A percentile compares a stretch with the other conserved stretches of the same genome.
phyloP scores from a whole-genome alignment of 2,329 filamentous ascomycete genomes.

The Penicillium sp. region DNA sequence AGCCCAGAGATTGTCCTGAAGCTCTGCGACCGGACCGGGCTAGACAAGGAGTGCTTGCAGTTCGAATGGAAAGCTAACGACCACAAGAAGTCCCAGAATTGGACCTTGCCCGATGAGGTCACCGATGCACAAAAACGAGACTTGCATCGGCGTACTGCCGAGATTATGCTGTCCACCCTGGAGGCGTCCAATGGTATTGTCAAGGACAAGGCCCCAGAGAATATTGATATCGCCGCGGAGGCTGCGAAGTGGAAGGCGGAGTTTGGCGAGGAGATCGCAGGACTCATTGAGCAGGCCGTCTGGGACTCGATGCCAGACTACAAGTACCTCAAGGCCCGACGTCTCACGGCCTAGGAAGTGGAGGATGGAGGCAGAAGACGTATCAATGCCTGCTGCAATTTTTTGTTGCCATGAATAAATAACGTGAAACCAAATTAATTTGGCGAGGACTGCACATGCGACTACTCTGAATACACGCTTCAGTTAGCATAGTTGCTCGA shows the following conservation, averaged over 20 bases:
- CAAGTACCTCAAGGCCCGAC: conserved; percentile 37
- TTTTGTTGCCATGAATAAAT: background rate
- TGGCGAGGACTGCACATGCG: background rate
- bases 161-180: conserved; percentile 34
- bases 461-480: background rate
- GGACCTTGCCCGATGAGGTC: background rate
- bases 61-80: conserved; percentile 35
- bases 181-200: conserved; percentile 36
- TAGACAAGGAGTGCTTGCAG: conserved; percentile 35
- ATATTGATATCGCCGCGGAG: conserved; percentile 38
- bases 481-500: background rate
- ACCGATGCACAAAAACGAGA: background rate
- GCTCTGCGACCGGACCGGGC: conserved; percentile 32
- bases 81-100: conserved; percentile 9
- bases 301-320: conserved; percentile 43
- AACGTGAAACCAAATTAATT: background rate
- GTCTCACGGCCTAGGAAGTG: conserved; percentile 16
- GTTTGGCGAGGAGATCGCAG: conserved; percentile 34
- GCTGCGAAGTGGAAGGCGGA: conserved; percentile 40
- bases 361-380: background rate
- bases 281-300: conserved; percentile 31
- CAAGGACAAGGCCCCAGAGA: conserved; percentile 32
- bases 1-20: conserved; percentile 31
- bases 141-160: background rate
- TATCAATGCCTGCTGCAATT: background rate